Evolutionary conservation across 1,284 basidiomycete genomes (phyloP).

Genomic region (Caloboletus inedulis): DNA sequence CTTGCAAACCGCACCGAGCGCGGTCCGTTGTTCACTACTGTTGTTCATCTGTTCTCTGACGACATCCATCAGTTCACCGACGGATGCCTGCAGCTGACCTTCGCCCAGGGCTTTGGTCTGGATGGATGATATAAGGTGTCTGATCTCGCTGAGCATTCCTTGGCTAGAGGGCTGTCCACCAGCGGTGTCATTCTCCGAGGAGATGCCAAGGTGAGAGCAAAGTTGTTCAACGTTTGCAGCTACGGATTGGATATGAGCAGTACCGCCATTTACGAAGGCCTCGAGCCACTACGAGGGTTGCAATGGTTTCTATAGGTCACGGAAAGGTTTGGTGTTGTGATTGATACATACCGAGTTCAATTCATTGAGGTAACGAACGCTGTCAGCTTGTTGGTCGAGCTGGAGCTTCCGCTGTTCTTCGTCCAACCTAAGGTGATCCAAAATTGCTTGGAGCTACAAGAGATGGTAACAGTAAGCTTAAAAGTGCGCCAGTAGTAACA

Average conservation of each 20-base stretch:
- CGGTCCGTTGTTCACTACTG: slow-evolving; percentile 23
- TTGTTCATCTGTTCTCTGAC: slow-evolving; percentile 31
- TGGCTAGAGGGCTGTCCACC: slow-evolving; percentile 1
- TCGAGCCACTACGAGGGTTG: slow-evolving; percentile 68
- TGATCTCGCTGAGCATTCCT: slow-evolving; percentile 29
- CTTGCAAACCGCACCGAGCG: slow-evolving; percentile 26
- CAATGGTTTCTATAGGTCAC: neutral
- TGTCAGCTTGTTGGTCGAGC: slow-evolving; percentile 63
- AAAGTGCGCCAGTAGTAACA: neutral
- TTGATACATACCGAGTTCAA: slow-evolving; percentile 54
- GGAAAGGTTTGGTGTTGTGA: neutral
- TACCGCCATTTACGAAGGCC: slow-evolving; percentile 71
- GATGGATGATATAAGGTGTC: slow-evolving; percentile 24
- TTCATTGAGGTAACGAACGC: slow-evolving; percentile 70
- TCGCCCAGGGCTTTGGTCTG: slow-evolving; percentile 21
- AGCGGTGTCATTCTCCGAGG: slow-evolving; percentile 11
- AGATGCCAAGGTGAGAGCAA: slow-evolving; percentile 44
- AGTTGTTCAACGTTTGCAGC: slow-evolving; percentile 60
- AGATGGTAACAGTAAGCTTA: neutral
- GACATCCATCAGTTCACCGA: slow-evolving; percentile 26
- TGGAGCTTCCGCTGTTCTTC: slow-evolving; percentile 46
- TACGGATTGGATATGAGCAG: slow-evolving; percentile 64
- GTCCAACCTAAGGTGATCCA: slow-evolving; percentile 45
- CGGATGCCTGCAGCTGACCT: slow-evolving; percentile 21
- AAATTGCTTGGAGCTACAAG: slow-evolving; percentile 41